Evolutionary conservation across 257 asterid genomes (phyloP).

Genomic region (Salvia hispanica): DNA sequence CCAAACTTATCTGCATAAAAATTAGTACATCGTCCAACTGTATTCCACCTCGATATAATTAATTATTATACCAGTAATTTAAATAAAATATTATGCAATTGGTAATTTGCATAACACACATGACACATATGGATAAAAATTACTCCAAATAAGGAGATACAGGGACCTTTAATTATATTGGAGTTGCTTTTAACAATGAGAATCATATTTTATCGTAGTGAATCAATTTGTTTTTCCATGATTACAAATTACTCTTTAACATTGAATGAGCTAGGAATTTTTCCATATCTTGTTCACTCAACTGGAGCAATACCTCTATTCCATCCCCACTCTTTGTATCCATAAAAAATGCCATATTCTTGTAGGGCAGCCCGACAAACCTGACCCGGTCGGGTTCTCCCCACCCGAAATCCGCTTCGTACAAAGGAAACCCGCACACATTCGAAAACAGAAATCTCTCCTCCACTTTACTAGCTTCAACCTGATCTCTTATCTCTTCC

Average conservation of each 20-base stretch:
- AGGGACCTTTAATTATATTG: too few species aligned
- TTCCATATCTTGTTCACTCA: slow-evolving; percentile 47
- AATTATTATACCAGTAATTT: too few species aligned
- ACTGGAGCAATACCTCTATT: slow-evolving; percentile 43
- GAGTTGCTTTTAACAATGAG: too few species aligned
- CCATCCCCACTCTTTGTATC: slow-evolving; percentile 46
- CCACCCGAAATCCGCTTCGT: slow-evolving; percentile 57
- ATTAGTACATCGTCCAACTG: too few species aligned
- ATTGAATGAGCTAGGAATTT: slow-evolving; percentile 41
- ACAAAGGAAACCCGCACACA: slow-evolving; percentile 38
- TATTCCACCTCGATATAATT: too few species aligned
- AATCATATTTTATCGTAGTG: too few species aligned
- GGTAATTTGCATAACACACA: too few species aligned
- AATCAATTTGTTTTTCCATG: too few species aligned
- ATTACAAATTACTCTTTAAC: neutral
- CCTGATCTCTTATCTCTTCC: slow-evolving; percentile 17
- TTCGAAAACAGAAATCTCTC: slow-evolving; percentile 38
- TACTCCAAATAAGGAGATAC: too few species aligned
- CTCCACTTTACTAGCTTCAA: neutral
- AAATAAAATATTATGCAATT: too few species aligned
- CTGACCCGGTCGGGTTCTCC: slow-evolving; percentile 47
- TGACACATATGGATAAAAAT: too few species aligned
- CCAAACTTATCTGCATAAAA: too few species aligned
- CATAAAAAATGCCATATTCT: slow-evolving; percentile 41
- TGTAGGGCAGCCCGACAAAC: slow-evolving; percentile 17